These are phyloP conservation scores for Colletotrichum sansevieriae DNA, from an alignment of 2,329 filamentous ascomycete species.

Conservation along the genomic window DNA sequence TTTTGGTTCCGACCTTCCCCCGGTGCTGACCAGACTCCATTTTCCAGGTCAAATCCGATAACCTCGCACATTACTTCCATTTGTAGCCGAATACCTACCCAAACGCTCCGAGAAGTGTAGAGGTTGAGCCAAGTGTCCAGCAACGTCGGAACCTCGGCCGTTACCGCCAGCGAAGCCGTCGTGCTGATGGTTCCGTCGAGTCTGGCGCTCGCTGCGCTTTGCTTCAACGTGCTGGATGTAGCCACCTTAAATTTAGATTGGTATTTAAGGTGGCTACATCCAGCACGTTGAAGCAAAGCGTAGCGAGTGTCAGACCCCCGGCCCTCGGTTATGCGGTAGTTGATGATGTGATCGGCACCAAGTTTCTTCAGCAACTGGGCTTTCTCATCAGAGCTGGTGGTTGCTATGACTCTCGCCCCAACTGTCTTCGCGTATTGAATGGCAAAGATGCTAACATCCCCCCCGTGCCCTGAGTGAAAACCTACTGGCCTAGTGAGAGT, in stretches of 20 bases:
- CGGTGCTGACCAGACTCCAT: conserved; percentile 51
- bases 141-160: conserved; percentile 43
- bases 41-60: conserved; percentile 60
- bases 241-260: conserved; percentile 51
- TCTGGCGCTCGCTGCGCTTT: conserved; percentile 55
- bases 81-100: conserved; percentile 60
- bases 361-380: conserved; percentile 54
- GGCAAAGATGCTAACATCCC: conserved; percentile 56
- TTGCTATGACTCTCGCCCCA: conserved; percentile 57
- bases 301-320: conserved; percentile 50
- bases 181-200: conserved; percentile 57
- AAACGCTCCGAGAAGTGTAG: conserved; percentile 60
- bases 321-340: conserved; percentile 55
- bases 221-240: conserved; percentile 54
- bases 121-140: conserved; percentile 49
- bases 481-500: conserved; percentile 50
- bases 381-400: conserved; percentile 60
- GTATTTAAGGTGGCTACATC: no score
- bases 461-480: conserved; percentile 58
- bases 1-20: conserved; percentile 59
- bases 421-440: conserved; percentile 57
- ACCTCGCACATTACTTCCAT: conserved; percentile 63
- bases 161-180: conserved; percentile 51
- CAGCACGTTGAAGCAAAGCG: no score
- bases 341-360: conserved; percentile 58